Percentiles rank a stretch among this genome's conserved stretches.
phyloP scores from a whole-genome alignment of 768 basidiomycete species.

The Jaapia argillacea region DNA sequence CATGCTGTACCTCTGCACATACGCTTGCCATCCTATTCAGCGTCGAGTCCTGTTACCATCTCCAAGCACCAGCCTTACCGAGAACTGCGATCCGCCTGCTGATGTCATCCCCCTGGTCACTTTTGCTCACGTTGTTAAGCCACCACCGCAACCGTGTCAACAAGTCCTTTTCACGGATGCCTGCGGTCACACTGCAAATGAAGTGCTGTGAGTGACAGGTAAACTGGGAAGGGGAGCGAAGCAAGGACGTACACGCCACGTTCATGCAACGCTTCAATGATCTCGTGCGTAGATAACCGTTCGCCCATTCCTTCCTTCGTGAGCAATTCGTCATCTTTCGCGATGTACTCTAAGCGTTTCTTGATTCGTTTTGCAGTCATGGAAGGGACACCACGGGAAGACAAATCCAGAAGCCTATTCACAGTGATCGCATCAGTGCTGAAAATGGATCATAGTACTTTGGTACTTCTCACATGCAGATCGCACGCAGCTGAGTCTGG shows the following conservation, averaged over 20 bases:
- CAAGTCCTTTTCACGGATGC: not conserved
- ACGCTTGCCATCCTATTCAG: too few species aligned
- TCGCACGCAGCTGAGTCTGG: not conserved
- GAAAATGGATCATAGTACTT: too few species aligned
- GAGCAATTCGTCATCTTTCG: constrained; percentile 57
- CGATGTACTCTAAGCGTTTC: constrained; percentile 28
- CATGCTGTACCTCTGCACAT: too few species aligned
- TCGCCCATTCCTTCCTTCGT: constrained; percentile 33
- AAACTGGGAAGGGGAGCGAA: not conserved
- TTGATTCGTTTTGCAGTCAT: constrained; percentile 25
- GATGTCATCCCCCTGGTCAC: constrained; percentile 24
- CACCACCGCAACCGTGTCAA: constrained; percentile 48
- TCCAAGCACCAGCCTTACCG: constrained; percentile 9
- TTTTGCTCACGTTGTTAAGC: constrained; percentile 38
- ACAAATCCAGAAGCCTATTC: constrained; percentile 25
- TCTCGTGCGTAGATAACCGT: constrained; percentile 39
- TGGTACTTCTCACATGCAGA: too few species aligned
- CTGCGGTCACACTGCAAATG: not conserved
- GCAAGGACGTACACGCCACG: constrained; percentile 64
- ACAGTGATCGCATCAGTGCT: too few species aligned
- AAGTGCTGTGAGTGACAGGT: not conserved
- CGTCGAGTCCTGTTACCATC: too few species aligned
- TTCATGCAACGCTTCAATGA: constrained; percentile 60
- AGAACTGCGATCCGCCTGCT: constrained; percentile 44
- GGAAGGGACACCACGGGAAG: constrained; percentile 26